Conservation (phyloP, 352 stramenopile genomes). For the Pythium coloratum region DNA sequence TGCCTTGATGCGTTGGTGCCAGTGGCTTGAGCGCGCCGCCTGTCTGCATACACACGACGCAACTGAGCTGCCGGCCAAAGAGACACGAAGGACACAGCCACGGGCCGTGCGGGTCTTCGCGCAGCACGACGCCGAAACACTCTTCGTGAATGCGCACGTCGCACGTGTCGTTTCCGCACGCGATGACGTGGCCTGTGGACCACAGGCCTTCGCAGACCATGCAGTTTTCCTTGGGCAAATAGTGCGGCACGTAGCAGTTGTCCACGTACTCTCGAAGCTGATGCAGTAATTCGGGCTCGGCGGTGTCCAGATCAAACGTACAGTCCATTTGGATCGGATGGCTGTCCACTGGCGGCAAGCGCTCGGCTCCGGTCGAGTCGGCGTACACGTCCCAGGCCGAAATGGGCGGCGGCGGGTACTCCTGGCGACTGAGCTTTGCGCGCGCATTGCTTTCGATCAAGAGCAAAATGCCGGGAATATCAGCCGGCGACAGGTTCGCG, state of each 20-base stretch:
- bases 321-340: conserved; percentile 54
- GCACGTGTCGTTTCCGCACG: conserved; percentile 71
- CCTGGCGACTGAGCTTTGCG: conserved; percentile 12
- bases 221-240: conserved; percentile 74
- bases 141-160: conserved; percentile 74
- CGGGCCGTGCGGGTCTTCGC: conserved; percentile 46
- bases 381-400: conserved; percentile 31
- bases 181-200: conserved; percentile 69
- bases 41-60: conserved; percentile 75
- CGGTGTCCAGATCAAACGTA: conserved; percentile 59
- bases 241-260: conserved; percentile 76
- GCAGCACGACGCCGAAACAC: conserved; percentile 77
- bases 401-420: conserved; percentile 22
- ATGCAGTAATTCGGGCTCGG: conserved; percentile 48
- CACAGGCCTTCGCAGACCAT: conserved; percentile 78
- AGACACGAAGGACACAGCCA: conserved; percentile 83
- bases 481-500: conserved; percentile 60
- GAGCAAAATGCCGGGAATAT: conserved; percentile 65
- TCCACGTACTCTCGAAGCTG: conserved; percentile 76
- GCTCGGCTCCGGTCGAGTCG: conserved; percentile 15
- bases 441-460: conserved; percentile 37
- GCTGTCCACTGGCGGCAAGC: conserved; percentile 9
- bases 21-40: conserved; percentile 81
- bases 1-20: conserved; percentile 7
- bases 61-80: conserved; percentile 64